Base-by-base conservation (phyloP, 2,329 filamentous ascomycete genomes). In the Cytospora chrysosperma region DNA sequence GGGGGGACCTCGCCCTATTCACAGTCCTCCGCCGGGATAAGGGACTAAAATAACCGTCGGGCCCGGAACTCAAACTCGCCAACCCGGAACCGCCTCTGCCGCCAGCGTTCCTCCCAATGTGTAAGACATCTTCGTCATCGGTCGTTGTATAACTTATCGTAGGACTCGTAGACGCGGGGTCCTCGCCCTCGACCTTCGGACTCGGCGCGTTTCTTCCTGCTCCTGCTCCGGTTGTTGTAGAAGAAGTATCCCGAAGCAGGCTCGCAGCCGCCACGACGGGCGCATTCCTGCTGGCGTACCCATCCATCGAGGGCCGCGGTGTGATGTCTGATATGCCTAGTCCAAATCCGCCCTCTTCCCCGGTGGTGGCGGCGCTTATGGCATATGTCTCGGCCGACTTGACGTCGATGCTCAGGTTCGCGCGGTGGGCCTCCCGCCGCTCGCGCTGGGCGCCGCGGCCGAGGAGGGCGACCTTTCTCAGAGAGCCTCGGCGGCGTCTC, bases 391-490 rank as follows among this genome's bases (percentile, higher is more conserved):
- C 24, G 68, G 69, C 47, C 70, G 75, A 72, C 27, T 75, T 73
- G 24, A 75, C 79, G 61, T 82, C 76, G 61, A 82, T 75, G 24
- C 74, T 75, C 63, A 81, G 69, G 21, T 77, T 73, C 61, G 79
- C 83, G 28, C 64, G 56, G 40, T 56, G 58, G 62, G 75, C 76
- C 62, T 87, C 86, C 68, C 78, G 83, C 71, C 77, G 82, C 69
- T 85, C 86, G 65, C 84, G 82, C 74, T 85, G 87, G 61, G 82
- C 85, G 66, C 89, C 88, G 67, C 90, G 89, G 19, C 92, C 91
- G 21, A 97, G 81, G 56, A 97, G 80, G 28, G 92, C 93, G 13
- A 91, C 92, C 76, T 97, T 97, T 65, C 93, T 85, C 73, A 97
- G 80, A 13, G 93, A 97, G 4, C 92, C 93, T 73, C 90, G 91